Evolutionary conservation across 805 yeast genomes (phyloP).

Genomic region (Starmerella vaccinii): DNA sequence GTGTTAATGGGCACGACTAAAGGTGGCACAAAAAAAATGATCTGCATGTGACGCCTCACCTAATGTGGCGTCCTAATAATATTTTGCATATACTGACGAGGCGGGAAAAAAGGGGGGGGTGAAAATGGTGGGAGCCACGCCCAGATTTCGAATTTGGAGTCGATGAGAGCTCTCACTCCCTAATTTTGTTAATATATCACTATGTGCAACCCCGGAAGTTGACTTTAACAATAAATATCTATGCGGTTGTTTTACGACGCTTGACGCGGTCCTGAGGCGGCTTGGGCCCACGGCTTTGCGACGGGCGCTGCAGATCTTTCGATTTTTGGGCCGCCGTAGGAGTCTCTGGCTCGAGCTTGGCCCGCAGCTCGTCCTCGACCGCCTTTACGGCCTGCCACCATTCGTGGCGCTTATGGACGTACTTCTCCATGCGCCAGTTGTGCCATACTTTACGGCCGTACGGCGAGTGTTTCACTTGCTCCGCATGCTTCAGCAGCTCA

Average conservation of each 20-base stretch:
- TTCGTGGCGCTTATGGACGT: constrained; percentile 59
- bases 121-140: neutral
- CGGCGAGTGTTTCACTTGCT: constrained; percentile 65
- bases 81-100: too few species aligned
- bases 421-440: constrained; percentile 84
- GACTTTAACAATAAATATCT: neutral
- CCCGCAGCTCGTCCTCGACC: constrained; percentile 27
- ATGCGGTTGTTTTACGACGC: constrained; percentile 6
- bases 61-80: too few species aligned
- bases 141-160: neutral
- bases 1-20: neutral
- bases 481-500: constrained; percentile 47
- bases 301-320: neutral
- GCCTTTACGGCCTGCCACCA: constrained; percentile 51
- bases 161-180: neutral
- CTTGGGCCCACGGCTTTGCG: neutral
- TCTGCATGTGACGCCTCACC: constrained; percentile 4
- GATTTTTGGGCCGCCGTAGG: neutral
- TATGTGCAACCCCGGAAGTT: too few species aligned
- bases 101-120: too few species aligned
- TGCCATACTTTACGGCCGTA: constrained; percentile 93
- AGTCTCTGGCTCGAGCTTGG: constrained; percentile 10
- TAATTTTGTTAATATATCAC: neutral
- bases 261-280: constrained; percentile 1
- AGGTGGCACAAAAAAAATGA: neutral